A percentile compares a stretch with the other conserved stretches of the same genome.
Conservation (phyloP, 352 stramenopile genomes). For the Phytophthora pluvialis region DNA sequence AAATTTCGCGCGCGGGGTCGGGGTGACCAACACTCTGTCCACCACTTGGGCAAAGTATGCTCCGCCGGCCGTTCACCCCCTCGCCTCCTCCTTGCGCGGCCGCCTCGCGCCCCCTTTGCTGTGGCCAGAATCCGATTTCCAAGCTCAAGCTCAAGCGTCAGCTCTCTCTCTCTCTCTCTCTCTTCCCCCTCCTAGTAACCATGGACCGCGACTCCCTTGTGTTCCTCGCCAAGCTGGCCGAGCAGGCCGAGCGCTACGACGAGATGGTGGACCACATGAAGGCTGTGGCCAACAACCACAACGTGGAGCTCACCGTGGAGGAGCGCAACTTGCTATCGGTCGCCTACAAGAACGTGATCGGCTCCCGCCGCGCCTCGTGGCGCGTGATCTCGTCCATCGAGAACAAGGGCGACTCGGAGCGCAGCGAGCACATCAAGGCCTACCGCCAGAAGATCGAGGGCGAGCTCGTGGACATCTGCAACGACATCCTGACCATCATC, state of each 20-base stretch:
- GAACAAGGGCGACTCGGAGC: conserved; percentile 97
- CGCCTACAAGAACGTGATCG: conserved; percentile 98
- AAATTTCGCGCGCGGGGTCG: conserved; percentile 28
- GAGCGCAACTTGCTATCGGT: conserved; percentile 97
- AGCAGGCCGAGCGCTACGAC: conserved; percentile 89
- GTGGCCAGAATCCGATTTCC: conserved; percentile 72
- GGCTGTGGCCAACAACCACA: conserved; percentile 95
- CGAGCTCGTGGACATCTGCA: conserved; percentile 97
- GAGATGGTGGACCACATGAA: conserved; percentile 98
- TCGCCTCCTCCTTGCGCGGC: conserved; percentile 3
- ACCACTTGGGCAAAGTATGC: conserved; percentile 2
- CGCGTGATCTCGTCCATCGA: conserved; percentile 99
- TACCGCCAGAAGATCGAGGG: conserved; percentile 98
- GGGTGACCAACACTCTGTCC: conserved; percentile 25
- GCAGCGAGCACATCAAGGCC: conserved; percentile 84
- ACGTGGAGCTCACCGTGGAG: conserved; percentile 98
- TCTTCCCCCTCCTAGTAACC: conserved; percentile 11
- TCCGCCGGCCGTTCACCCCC: conserved; percentile 15
- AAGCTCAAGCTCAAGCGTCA: conserved; percentile 43
- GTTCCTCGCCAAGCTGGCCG: conserved; percentile 84
- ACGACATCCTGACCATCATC: conserved; percentile 98
- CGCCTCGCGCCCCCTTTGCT: conserved; percentile 32
- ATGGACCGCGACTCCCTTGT: conserved; percentile 86
- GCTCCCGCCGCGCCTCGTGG: conserved; percentile 97
- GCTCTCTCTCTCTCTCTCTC: conserved; percentile 18